A percentile compares a stretch with the other conserved stretches of the same genome.
phyloP scores from a whole-genome alignment of 805 yeast species.

The Kodamaea hsintzibuensis region DNA sequence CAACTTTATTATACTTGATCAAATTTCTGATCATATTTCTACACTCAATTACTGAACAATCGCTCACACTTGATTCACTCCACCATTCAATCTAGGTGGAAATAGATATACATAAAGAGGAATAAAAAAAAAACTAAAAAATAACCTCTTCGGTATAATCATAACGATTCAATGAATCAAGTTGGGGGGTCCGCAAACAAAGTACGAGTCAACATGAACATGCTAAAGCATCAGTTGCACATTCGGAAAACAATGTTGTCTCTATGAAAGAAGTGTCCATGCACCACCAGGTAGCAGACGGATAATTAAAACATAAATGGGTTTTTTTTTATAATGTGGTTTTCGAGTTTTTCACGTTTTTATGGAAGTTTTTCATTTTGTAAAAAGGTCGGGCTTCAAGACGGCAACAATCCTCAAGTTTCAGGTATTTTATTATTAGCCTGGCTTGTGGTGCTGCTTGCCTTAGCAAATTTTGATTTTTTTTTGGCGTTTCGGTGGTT shows the following conservation, averaged over 20 bases:
- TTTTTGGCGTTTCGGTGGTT: not conserved
- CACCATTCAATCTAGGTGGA: not conserved
- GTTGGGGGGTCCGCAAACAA: not conserved
- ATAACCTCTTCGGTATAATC: not conserved
- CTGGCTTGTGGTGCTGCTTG: not conserved
- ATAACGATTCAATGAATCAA: not conserved
- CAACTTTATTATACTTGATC: too few relatives aligned
- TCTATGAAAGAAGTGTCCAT: not conserved
- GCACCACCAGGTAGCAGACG: not conserved
- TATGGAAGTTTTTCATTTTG: slow-evolving; percentile 2
- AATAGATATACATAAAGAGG: not conserved
- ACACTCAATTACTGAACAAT: not conserved
- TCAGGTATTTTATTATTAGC: not conserved
- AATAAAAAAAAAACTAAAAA: slow-evolving; percentile 4
- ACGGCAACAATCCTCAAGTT: not conserved
- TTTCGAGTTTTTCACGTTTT: not conserved
- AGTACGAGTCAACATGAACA: not conserved
- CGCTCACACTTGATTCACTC: slow-evolving; percentile 1
- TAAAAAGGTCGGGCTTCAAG: not conserved
- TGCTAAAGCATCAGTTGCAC: not conserved
- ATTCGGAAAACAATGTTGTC: not conserved
- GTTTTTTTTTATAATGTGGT: slow-evolving; percentile 1
- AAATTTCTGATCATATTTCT: not conserved
- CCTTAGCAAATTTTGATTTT: not conserved
- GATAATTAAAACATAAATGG: slow-evolving; percentile 2